Evolutionary conservation across 345 rosid species (phyloP), one percentile per base, ranked within the genome.

Genomic region (Passiflora organensis): DNA sequence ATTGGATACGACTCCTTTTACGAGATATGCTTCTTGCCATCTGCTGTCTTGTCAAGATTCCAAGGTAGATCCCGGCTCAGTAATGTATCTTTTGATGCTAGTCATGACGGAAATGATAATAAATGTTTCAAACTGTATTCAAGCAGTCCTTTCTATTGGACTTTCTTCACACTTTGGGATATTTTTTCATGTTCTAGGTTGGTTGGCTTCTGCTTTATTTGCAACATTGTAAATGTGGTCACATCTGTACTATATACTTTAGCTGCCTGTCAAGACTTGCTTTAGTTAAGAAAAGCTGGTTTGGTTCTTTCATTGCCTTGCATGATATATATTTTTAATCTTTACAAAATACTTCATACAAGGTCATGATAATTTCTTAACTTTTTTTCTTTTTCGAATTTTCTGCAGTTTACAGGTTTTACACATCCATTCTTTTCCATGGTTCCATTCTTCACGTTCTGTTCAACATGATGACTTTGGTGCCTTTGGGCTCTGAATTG

Each of bases 391-490:
- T 22, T 13, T 48, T 21, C 43, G n/a, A 8, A 12, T 41, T 41
- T 59, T 16, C 47, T 70, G 78, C 85, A 93, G 99, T 89, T 70
- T 93, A 83, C 86, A 78, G 97, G 83, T 67, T 83, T 42, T 93
- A 76, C 66, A 83, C 94, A 9, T 77, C 96, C 19, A 36, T 93
- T 65, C 1, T 89, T 53, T 93, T 93, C 43, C 99, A 93, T 56
- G 95, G 89, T 51, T 93, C 99, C 3, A 51, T 93, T 71, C 83
- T 93, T 70, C 97, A 93, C 72, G 87, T 89, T 61, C 45, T 85
- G 39, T 89, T 93, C 84, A 93, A 93, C 84, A 93, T 93, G 89
- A 52, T 93, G 86, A 95, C 99, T 37, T 75, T 89, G 83, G 86
- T 89, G 63, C 99, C 97, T 68, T 70, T 89, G 83, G 94, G 97